phyloP scores from a whole-genome alignment of 441 rosid genomes.

The Populus tomentosa region DNA sequence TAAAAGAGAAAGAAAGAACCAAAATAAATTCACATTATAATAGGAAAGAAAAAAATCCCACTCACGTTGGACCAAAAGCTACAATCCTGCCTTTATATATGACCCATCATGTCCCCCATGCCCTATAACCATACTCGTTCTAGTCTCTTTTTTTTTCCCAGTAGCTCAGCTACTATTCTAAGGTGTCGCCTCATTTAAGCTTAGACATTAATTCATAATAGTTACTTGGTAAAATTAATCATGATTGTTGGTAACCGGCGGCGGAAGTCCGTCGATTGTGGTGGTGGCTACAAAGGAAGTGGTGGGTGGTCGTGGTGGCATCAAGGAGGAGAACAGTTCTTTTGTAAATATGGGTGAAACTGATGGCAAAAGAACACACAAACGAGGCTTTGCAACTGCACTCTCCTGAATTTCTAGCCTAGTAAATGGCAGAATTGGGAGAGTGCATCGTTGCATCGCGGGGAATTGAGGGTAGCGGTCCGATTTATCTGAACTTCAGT shows the following conservation, averaged over 20 bases:
- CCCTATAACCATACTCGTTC: slow-evolving; percentile 20
- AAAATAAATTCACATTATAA: background rate
- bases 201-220: background rate
- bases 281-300: slow-evolving; percentile 16
- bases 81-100: slow-evolving; percentile 55
- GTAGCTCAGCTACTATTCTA: too few relatives aligned
- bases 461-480: slow-evolving; percentile 91
- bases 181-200: background rate
- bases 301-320: slow-evolving; percentile 14
- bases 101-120: slow-evolving; percentile 40
- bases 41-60: slow-evolving; percentile 12
- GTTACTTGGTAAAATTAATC: background rate
- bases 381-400: slow-evolving; percentile 58
- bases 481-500: slow-evolving; percentile 33
- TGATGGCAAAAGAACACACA: slow-evolving; percentile 17
- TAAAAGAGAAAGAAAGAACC: too few relatives aligned
- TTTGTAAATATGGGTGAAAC: slow-evolving; percentile 31
- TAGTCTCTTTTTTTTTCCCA: slow-evolving; percentile 2
- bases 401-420: slow-evolving; percentile 56
- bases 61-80: slow-evolving; percentile 32
- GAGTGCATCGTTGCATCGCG: slow-evolving; percentile 66
- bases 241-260: slow-evolving; percentile 13
- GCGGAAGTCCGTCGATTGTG: slow-evolving; percentile 1
- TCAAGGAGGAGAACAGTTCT: slow-evolving; percentile 17
- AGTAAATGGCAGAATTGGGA: slow-evolving; percentile 45